Conservation (phyloP, 2,329 filamentous ascomycete genomes). For the Hypoxylon sp. region DNA sequence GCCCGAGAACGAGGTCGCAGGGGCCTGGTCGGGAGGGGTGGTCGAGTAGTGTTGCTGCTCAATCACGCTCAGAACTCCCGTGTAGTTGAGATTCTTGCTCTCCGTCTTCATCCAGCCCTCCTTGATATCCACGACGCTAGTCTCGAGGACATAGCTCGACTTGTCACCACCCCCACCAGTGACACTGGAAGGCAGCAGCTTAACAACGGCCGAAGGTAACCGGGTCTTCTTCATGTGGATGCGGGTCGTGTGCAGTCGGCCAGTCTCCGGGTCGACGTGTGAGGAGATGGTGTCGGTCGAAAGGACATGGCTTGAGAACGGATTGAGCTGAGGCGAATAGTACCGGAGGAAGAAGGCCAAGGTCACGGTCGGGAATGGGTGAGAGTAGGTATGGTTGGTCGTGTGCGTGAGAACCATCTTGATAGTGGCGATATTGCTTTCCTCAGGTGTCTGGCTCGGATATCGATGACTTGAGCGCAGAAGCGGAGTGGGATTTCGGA, state of each 20-base stretch:
- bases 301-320: constrained; percentile 84
- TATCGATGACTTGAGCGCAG: not conserved
- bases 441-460: not conserved
- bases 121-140: constrained; percentile 80
- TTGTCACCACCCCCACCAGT: constrained; percentile 76
- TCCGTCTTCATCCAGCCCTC: constrained; percentile 88
- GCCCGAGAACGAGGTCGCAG: constrained; percentile 37
- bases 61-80: constrained; percentile 81
- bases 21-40: constrained; percentile 53
- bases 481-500: constrained; percentile 6
- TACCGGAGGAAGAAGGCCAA: constrained; percentile 92
- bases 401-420: constrained; percentile 74
- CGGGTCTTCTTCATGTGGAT: constrained; percentile 86
- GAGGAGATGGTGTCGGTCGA: constrained; percentile 86
- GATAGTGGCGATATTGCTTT: constrained; percentile 31
- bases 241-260: constrained; percentile 81
- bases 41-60: constrained; percentile 78
- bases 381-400: constrained; percentile 79
- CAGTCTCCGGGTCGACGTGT: constrained; percentile 77
- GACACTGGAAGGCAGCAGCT: constrained; percentile 77
- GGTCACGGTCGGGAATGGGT: constrained; percentile 86
- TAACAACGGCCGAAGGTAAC: constrained; percentile 79
- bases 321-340: constrained; percentile 77
- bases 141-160: constrained; percentile 84
- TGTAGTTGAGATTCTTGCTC: constrained; percentile 84